Percentiles rank a stretch among this genome's conserved stretches.
Evolutionary conservation across 306 rosid genomes (phyloP).

Genomic region (Begonia loranthoides): DNA sequence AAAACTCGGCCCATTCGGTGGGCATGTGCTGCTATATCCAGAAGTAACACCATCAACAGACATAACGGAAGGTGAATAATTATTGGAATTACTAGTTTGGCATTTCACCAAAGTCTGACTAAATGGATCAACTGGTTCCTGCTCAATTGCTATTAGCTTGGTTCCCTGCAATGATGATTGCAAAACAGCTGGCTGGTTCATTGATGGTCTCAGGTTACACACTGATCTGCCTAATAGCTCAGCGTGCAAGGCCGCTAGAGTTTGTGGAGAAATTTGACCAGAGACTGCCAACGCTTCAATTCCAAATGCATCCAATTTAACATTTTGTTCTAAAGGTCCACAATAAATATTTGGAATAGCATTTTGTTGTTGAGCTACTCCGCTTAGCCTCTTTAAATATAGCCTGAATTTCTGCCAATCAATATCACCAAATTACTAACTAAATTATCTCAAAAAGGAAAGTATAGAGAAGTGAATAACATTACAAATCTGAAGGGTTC

Average conservation of each 20-base stretch:
- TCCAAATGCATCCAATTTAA: constrained; percentile 36
- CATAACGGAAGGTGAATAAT: constrained; percentile 27
- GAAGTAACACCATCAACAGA: constrained; percentile 28
- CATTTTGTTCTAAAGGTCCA: constrained; percentile 38
- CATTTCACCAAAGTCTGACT: constrained; percentile 35
- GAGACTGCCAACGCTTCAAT: constrained; percentile 51
- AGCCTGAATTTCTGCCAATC: constrained; percentile 47
- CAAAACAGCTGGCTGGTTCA: constrained; percentile 22
- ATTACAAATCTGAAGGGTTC: no score
- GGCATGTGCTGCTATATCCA: constrained; percentile 34
- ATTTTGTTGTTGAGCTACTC: constrained; percentile 47
- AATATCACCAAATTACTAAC: no score
- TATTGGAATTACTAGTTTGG: constrained; percentile 27
- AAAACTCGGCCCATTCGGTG: constrained; percentile 22
- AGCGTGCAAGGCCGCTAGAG: constrained; percentile 59
- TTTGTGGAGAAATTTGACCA: constrained; percentile 63
- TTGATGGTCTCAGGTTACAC: constrained; percentile 17
- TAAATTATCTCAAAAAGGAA: no score
- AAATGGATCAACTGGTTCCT: constrained; percentile 23
- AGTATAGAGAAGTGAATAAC: no score
- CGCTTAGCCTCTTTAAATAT: constrained; percentile 50
- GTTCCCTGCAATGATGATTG: no score
- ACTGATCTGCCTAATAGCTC: constrained; percentile 55
- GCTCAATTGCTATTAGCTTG: no score
- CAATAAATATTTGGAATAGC: constrained; percentile 29